Conservation (phyloP, 495 filamentous ascomycete genomes). For the Sphaerosporella brunnea region DNA sequence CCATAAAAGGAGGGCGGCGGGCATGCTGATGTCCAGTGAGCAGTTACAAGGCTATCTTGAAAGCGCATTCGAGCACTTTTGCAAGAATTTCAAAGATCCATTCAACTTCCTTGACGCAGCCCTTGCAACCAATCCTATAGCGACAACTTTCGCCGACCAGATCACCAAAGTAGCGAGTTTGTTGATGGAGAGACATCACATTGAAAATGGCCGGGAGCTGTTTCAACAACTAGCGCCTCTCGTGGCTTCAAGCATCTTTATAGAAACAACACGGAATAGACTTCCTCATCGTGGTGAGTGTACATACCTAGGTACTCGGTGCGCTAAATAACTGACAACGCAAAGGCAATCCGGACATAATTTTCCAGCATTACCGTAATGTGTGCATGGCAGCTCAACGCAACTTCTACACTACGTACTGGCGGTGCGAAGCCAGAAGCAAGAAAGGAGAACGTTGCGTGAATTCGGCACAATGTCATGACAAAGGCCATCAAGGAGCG, state of each 20-base stretch:
- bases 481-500: constrained; percentile 16
- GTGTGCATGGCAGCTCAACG: no score
- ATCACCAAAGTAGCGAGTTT: constrained; percentile 14
- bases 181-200: constrained; percentile 9
- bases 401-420: constrained; percentile 21
- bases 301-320: no score
- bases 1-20: constrained; percentile 13
- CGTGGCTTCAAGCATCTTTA: constrained; percentile 19
- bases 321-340: no score
- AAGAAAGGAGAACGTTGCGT: constrained; percentile 12
- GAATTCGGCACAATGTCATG: constrained; percentile 11
- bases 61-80: constrained; percentile 19
- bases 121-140: constrained; percentile 14
- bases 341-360: no score
- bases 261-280: constrained; percentile 9
- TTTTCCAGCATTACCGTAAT: no score
- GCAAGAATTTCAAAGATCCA: constrained; percentile 10
- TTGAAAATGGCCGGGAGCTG: constrained; percentile 6
- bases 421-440: constrained; percentile 16
- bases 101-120: constrained; percentile 22
- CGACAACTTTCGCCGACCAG: constrained; percentile 18
- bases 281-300: neutral
- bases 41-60: constrained; percentile 17
- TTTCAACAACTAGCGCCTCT: constrained; percentile 15
- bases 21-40: constrained; percentile 22